Conservation (phyloP, 805 yeast genomes). For the Metschnikowia dekortorum region DNA sequence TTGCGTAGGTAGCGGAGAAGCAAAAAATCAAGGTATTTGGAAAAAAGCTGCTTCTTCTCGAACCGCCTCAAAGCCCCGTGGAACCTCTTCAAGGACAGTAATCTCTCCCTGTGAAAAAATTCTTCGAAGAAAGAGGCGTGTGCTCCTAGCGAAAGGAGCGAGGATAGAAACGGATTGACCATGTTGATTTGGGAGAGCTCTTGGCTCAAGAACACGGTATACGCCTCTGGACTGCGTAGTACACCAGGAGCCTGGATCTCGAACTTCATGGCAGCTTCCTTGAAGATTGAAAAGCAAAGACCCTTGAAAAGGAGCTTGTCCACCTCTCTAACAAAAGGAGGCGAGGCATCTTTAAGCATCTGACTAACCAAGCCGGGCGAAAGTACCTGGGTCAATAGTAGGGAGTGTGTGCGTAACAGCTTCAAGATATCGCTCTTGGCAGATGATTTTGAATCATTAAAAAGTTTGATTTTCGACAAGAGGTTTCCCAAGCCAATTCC, state of each 20-base stretch:
- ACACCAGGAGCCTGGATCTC: conserved; percentile 11
- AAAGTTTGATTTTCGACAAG: conserved; percentile 11
- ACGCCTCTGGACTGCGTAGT: conserved; percentile 17
- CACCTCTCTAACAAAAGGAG: conserved; percentile 25
- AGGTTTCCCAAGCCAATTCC: conserved; percentile 32
- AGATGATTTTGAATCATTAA: conserved; percentile 10
- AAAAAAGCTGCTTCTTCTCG: conserved; percentile 22
- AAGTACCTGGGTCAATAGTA: conserved; percentile 16
- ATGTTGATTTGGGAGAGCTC: conserved; percentile 17
- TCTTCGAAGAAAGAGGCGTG: conserved; percentile 19
- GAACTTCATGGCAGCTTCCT: conserved; percentile 19
- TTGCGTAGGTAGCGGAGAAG: conserved; percentile 8
- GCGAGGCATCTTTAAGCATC: conserved; percentile 5
- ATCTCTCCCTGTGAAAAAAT: conserved; percentile 16
- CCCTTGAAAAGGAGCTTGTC: conserved; percentile 38
- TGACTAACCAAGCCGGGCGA: conserved; percentile 12
- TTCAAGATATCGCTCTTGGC: conserved; percentile 4
- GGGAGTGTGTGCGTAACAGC: conserved; percentile 9
- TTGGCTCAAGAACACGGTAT: conserved; percentile 18
- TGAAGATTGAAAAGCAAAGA: conserved; percentile 20
- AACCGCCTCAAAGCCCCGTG: conserved; percentile 20
- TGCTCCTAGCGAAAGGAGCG: conserved; percentile 22
- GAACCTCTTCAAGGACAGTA: neutral
- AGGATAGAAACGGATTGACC: conserved; percentile 16
- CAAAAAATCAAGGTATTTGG: conserved; percentile 14